Conservation (phyloP, 176 grass and related monocot genomes). For the Bromus sterilis region DNA sequence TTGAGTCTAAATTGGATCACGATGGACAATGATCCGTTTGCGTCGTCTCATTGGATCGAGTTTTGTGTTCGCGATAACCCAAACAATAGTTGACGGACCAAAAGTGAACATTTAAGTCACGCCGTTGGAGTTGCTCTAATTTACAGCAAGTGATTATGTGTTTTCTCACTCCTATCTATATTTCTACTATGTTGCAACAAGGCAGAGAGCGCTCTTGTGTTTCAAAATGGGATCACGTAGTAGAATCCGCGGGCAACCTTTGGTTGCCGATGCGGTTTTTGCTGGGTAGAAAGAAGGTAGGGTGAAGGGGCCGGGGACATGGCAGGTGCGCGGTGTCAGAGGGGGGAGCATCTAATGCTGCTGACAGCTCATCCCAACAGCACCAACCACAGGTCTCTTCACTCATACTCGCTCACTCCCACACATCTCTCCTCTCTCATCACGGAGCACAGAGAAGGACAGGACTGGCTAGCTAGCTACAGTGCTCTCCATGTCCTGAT, state of each 20-base stretch:
- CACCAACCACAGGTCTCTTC: constrained; percentile 47
- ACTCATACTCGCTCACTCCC: constrained; percentile 25
- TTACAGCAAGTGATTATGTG: no score
- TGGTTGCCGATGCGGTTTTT: not conserved
- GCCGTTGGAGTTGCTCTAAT: no score
- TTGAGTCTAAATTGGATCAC: no score
- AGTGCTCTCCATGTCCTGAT: not conserved
- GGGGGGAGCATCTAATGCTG: constrained; percentile 81
- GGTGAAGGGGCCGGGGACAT: constrained; percentile 37
- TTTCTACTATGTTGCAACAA: no score
- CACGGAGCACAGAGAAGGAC: not conserved
- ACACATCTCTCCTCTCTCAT: not conserved
- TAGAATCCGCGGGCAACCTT: not conserved
- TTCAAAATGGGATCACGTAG: not conserved
- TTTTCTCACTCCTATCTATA: no score
- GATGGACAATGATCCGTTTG: no score
- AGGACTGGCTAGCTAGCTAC: not conserved
- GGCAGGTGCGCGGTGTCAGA: constrained; percentile 63
- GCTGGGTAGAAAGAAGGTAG: not conserved
- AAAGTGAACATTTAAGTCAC: no score
- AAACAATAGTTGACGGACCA: no score
- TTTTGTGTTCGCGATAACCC: no score
- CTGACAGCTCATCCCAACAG: constrained; percentile 73
- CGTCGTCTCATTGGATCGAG: no score
- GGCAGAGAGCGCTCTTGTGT: not conserved